Conservation (phyloP, 257 asterid species). For the Asclepias syriaca region DNA sequence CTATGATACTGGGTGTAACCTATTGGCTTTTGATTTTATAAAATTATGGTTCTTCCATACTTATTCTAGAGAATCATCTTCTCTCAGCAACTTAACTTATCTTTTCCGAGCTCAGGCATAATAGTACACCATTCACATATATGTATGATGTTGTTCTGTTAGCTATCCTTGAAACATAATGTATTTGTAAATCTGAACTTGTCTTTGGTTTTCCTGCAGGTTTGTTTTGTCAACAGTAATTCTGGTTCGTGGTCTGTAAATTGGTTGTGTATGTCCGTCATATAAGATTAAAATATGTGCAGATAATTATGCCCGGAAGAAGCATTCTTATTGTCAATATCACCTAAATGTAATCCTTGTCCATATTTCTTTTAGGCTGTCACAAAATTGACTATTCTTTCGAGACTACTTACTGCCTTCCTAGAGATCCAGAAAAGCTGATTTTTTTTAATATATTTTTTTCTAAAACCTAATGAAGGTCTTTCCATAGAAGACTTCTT, state of each 20-base stretch:
- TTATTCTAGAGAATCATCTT: conserved; percentile 15
- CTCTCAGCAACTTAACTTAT: background rate
- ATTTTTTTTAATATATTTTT: background rate
- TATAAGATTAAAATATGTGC: conserved; percentile 30
- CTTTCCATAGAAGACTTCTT: background rate
- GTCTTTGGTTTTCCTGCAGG: conserved; percentile 85
- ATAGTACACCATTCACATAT: background rate
- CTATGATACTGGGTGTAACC: conserved; percentile 30
- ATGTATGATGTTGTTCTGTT: background rate
- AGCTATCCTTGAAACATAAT: background rate
- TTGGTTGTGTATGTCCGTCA: conserved; percentile 35
- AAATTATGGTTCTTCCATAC: conserved; percentile 22
- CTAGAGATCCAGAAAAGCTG: conserved; percentile 14
- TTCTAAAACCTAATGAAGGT: background rate
- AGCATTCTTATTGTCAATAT: conserved; percentile 15
- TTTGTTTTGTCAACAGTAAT: conserved; percentile 64
- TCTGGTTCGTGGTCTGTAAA: conserved; percentile 48
- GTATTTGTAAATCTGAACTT: conserved; percentile 45
- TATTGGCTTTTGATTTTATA: conserved; percentile 1
- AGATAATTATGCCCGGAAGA: conserved; percentile 29
- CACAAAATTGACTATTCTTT: conserved; percentile 17
- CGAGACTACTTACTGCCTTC: background rate
- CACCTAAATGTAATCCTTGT: conserved; percentile 13
- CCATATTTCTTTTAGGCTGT: conserved; percentile 13
- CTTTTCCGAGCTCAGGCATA: background rate